Percentiles rank a stretch among this genome's conserved stretches.
Conservation (phyloP, 2,329 filamentous ascomycete species). For the Aspergillus candidus region DNA sequence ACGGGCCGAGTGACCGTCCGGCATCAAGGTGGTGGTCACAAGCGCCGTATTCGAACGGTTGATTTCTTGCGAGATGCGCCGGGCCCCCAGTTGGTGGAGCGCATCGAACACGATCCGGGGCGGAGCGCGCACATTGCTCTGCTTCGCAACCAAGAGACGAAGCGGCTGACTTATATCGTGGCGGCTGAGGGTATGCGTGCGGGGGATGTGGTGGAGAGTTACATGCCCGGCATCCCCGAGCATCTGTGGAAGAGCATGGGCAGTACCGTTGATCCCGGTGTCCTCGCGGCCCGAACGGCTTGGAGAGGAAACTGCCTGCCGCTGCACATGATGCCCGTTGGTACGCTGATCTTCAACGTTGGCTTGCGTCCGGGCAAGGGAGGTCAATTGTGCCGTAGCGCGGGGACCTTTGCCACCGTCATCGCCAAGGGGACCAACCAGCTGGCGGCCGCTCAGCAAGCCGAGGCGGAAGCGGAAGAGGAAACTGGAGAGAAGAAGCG, state of each 20-base stretch:
- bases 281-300: slow-evolving; percentile 88
- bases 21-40: slow-evolving; percentile 86
- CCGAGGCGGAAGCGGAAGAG: slow-evolving; percentile 50
- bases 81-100: slow-evolving; percentile 80
- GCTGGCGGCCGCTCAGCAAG: slow-evolving; percentile 44
- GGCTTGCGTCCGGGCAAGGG: slow-evolving; percentile 65
- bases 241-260: slow-evolving; percentile 89
- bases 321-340: slow-evolving; percentile 89
- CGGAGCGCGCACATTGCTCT: slow-evolving; percentile 91
- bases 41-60: slow-evolving; percentile 83
- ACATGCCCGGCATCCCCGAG: slow-evolving; percentile 78
- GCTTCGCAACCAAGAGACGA: slow-evolving; percentile 66
- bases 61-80: slow-evolving; percentile 77
- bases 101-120: slow-evolving; percentile 93
- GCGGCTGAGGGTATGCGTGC: slow-evolving; percentile 91
- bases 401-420: slow-evolving; percentile 84
- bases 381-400: slow-evolving; percentile 89
- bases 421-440: slow-evolving; percentile 72
- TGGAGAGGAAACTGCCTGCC: slow-evolving; percentile 93
- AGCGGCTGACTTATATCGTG: slow-evolving; percentile 80
- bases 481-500: slow-evolving; percentile 26
- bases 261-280: slow-evolving; percentile 85
- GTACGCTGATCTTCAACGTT: slow-evolving; percentile 87
- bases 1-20: slow-evolving; percentile 79
- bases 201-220: slow-evolving; percentile 89